phyloP scores from a whole-genome alignment of 192 early-diverging fungal species.

The Entomortierella beljakovae region DNA sequence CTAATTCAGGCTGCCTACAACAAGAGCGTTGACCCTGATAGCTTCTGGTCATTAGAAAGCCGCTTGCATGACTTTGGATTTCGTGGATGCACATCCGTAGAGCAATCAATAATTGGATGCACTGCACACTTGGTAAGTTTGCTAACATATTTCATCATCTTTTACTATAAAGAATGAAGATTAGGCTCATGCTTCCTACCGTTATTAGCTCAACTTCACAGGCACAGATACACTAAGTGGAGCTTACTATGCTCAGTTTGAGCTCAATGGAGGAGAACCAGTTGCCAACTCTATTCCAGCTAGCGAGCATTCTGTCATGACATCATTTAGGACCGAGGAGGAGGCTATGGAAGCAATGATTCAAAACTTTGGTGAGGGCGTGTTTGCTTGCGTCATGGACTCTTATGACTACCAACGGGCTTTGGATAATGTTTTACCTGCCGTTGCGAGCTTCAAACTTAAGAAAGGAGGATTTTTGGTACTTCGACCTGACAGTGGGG shows the following conservation, averaged over 20 bases:
- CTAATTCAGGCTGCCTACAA: slow-evolving; percentile 71
- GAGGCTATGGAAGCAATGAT: slow-evolving; percentile 78
- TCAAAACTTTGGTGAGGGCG: slow-evolving; percentile 73
- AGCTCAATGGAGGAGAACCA: slow-evolving; percentile 78
- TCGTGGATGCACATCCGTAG: slow-evolving; percentile 85
- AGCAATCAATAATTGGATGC: slow-evolving; percentile 90
- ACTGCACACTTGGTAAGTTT: slow-evolving; percentile 82
- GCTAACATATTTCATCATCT: too few species aligned
- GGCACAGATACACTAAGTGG: slow-evolving; percentile 87
- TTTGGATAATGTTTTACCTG: slow-evolving; percentile 78
- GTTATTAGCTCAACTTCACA: slow-evolving; percentile 76
- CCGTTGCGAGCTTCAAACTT: slow-evolving; percentile 72
- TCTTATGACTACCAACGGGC: slow-evolving; percentile 87
- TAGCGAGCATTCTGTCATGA: slow-evolving; percentile 95
- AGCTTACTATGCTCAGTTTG: slow-evolving; percentile 81
- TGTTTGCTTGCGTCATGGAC: slow-evolving; percentile 92
- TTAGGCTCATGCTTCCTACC: too few species aligned
- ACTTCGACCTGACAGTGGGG: slow-evolving; percentile 88
- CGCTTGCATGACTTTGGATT: slow-evolving; percentile 95
- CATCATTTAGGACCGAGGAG: slow-evolving; percentile 74
- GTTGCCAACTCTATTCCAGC: slow-evolving; percentile 86
- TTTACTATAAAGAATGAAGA: too few species aligned
- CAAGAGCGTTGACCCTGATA: slow-evolving; percentile 72
- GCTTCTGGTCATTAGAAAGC: slow-evolving; percentile 65
- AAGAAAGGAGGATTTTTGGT: slow-evolving; percentile 84